phyloP scores from a whole-genome alignment of 208 protist genomes.

The Porcisia deanei region DNA sequence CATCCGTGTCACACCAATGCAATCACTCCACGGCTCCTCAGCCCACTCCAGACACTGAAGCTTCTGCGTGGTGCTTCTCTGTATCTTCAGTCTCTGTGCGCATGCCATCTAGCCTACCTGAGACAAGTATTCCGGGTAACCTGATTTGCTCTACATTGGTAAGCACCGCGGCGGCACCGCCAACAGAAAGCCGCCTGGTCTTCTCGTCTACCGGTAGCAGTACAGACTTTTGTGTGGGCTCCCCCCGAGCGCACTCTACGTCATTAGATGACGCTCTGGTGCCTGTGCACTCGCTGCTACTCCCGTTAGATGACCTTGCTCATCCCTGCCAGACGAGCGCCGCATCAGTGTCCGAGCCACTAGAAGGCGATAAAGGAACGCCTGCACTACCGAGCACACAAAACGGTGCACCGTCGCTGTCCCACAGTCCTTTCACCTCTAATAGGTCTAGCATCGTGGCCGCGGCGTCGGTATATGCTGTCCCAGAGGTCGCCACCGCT shows the following conservation, averaged over 20 bases:
- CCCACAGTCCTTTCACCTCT: too few species aligned
- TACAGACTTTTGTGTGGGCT: neutral
- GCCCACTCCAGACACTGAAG: neutral
- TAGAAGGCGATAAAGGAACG: neutral
- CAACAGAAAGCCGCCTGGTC: slow-evolving; percentile 5
- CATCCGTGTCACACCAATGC: neutral
- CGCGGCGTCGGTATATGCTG: neutral
- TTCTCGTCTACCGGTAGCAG: slow-evolving; percentile 10
- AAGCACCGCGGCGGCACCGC: slow-evolving; percentile 11
- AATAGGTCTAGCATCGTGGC: too few species aligned
- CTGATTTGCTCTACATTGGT: slow-evolving; percentile 11
- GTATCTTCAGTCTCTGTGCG: slow-evolving; percentile 1
- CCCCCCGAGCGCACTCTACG: neutral
- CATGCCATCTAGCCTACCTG: neutral
- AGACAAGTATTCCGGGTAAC: neutral
- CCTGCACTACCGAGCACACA: neutral
- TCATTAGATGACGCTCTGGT: neutral
- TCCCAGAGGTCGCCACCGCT: neutral
- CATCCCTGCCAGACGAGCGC: neutral
- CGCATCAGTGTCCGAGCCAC: neutral
- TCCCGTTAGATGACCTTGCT: neutral
- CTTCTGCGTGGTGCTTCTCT: neutral
- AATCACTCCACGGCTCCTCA: neutral
- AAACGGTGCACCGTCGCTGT: neutral
- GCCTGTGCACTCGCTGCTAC: neutral